Percentiles rank a stretch among this genome's conserved stretches.
These are phyloP conservation scores for Rhododendron kiyosumense DNA, from an alignment of 148 eudicot genomes.

Conservation along the genomic window DNA sequence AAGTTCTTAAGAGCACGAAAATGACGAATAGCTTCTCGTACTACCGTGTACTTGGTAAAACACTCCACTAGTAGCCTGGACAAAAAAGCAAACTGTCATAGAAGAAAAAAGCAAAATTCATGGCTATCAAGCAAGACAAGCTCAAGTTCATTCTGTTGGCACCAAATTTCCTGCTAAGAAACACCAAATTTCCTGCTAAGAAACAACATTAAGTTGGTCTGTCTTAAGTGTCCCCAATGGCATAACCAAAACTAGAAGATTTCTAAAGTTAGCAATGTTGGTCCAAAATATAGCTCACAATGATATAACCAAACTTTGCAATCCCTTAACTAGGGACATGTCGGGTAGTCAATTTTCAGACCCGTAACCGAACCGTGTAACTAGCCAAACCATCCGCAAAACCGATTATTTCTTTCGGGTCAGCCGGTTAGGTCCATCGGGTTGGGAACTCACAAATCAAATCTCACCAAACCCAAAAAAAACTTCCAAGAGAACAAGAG, in stretches of 20 bases:
- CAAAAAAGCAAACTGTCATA: slow-evolving; percentile 10
- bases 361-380: no score
- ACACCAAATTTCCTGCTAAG: neutral
- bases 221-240: neutral
- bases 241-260: neutral
- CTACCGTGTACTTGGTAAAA: slow-evolving; percentile 85
- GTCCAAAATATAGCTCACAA: neutral
- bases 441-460: no score
- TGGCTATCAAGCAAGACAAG: neutral
- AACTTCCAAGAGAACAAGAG: no score
- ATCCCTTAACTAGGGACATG: no score
- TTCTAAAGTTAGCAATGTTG: neutral
- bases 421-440: no score
- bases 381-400: no score
- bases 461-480: no score
- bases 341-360: no score
- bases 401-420: no score
- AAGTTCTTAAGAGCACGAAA: slow-evolving; percentile 73
- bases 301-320: neutral
- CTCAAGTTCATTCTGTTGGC: neutral
- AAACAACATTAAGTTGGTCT: neutral
- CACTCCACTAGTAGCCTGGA: slow-evolving; percentile 90
- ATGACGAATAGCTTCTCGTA: slow-evolving; percentile 91
- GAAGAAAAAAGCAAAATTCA: slow-evolving; percentile 3
- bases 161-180: neutral